Base-by-base conservation (phyloP, 2,329 filamentous ascomycete species). In the Alternaria alternata region DNA sequence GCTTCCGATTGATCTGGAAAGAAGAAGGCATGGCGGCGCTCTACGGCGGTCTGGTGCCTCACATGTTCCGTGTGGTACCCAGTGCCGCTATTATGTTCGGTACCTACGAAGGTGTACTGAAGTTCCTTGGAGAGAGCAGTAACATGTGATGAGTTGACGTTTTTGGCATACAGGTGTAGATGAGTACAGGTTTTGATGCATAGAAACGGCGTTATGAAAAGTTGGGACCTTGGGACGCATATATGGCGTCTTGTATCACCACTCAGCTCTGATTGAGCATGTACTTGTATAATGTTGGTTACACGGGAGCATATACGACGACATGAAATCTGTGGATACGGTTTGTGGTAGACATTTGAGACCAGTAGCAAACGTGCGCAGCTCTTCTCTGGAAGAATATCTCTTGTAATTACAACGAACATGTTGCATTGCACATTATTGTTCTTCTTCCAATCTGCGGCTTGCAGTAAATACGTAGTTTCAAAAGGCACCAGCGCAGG, bases 31-130 rank as follows among this genome's bases (percentile, higher is more conserved):
- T 97, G 79, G 87, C 89, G 47, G 91, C 90, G 32, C 83, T 98
- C 63, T 98, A 97, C 75, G 94, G 94, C 57, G 94, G 94, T 18
- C 84, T 98, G 72, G 96, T 94, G 14, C 93, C 94, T 47, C 94
- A 98, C 76, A 87, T 98, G 72, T 87, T 97, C 79, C 87, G 94
- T 63, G 94, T 94, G 7, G 94, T 97, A 6, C 94, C 94, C 1
- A 95, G 91, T 69, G 93, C 94, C 7, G 93, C 92, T 68, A 96
- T 98, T 78, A 97, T 96, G 91, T 97, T 97, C 78, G 93, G 93
- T 79, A 95, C 95, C 83, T 97, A 84, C 56, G 83, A 85, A 66
- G 80, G 76, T n/a, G 81, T 84, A n/a, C 67, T 85, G 57, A 81
- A 80, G 69, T 72, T 80, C 12, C 64, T 84, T 41, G 82, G 82